These are phyloP conservation scores for Aspergillus bombycis DNA, from an alignment of 2,329 filamentous ascomycete genomes.

Conservation along the genomic window DNA sequence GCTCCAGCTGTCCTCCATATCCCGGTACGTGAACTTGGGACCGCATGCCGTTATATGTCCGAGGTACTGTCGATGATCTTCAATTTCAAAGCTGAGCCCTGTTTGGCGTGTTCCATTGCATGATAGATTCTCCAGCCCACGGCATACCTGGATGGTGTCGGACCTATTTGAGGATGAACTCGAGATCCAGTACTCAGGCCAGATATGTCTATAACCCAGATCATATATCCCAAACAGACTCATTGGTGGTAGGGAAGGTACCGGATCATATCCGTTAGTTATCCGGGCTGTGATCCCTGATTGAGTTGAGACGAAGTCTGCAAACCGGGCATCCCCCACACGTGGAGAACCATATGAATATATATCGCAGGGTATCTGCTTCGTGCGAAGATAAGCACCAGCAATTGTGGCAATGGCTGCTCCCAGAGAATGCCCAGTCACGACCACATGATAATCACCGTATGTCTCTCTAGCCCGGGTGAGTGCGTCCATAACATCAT, in stretches of 20 bases:
- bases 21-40: neutral
- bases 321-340: neutral
- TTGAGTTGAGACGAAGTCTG: neutral
- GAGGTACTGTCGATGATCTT: neutral
- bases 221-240: neutral
- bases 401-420: neutral
- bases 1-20: neutral
- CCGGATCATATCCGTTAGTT: neutral
- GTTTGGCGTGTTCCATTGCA: neutral
- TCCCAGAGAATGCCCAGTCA: neutral
- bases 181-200: neutral
- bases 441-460: neutral
- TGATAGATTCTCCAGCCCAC: neutral
- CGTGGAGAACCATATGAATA: neutral
- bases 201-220: neutral
- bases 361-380: neutral
- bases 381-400: neutral
- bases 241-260: neutral
- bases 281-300: neutral
- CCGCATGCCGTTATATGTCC: neutral
- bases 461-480: neutral
- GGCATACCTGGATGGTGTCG: neutral
- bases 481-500: neutral
- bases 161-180: neutral
- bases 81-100: neutral